These are phyloP conservation scores for Spirogloea muscicola DNA, from an alignment of 139 green algal species.

Conservation along the genomic window DNA sequence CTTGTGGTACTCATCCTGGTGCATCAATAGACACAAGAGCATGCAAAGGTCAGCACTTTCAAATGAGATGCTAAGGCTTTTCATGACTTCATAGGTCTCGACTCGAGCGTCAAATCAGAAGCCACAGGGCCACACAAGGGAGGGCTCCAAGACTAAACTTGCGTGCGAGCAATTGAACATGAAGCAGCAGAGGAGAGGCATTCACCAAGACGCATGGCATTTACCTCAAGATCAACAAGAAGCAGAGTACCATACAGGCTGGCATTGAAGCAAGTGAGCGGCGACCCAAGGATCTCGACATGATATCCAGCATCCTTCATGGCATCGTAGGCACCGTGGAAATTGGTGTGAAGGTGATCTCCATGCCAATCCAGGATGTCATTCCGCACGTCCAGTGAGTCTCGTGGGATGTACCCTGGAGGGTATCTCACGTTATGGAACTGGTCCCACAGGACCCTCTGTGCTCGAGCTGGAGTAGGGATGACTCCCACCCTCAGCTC, in stretches of 20 bases:
- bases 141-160: too few species aligned
- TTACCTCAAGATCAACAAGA: constrained; percentile 87
- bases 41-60: too few species aligned
- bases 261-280: constrained; percentile 91
- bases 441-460: constrained; percentile 90
- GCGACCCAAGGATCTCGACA: constrained; percentile 79
- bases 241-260: constrained; percentile 66
- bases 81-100: too few species aligned
- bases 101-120: too few species aligned
- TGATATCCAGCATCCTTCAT: constrained; percentile 72
- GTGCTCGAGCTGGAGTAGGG: constrained; percentile 49
- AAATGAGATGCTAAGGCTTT: too few species aligned
- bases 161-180: too few species aligned
- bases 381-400: constrained; percentile 69
- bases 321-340: constrained; percentile 76
- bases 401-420: constrained; percentile 87
- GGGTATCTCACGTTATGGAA: constrained; percentile 94
- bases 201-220: too few species aligned
- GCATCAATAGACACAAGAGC: too few species aligned
- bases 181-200: too few species aligned
- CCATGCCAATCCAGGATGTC: constrained; percentile 99
- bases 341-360: constrained; percentile 97
- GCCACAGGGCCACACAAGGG: too few species aligned
- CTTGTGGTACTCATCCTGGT: constrained; percentile 84
- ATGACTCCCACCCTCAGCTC: constrained; percentile 58